Conservation (phyloP, 352 stramenopile genomes). For the Pythium vanterpoolii region DNA sequence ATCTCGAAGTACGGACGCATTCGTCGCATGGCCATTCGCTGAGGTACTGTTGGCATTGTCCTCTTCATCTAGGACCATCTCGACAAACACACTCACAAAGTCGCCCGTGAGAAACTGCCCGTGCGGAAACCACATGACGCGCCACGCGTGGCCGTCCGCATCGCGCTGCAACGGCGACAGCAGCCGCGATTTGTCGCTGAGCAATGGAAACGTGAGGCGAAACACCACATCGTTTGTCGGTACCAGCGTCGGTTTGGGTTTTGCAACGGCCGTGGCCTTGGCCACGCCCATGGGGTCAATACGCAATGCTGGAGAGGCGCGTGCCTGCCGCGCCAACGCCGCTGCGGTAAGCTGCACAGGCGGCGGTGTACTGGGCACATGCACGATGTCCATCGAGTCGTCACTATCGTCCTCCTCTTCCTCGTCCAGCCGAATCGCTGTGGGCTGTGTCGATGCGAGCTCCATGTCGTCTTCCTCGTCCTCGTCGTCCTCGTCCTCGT, state of each 20-base stretch:
- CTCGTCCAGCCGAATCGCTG: slow-evolving; percentile 16
- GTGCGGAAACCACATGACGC: slow-evolving; percentile 61
- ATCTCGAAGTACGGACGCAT: neutral
- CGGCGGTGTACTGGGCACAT: slow-evolving; percentile 22
- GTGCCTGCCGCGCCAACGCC: slow-evolving; percentile 14
- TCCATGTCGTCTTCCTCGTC: slow-evolving; percentile 21
- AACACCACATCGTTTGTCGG: slow-evolving; percentile 11
- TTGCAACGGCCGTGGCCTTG: slow-evolving; percentile 14
- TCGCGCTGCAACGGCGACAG: slow-evolving; percentile 35
- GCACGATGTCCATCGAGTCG: slow-evolving; percentile 15
- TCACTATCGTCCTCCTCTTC: slow-evolving; percentile 16
- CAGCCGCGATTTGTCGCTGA: slow-evolving; percentile 33
- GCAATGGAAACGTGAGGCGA: slow-evolving; percentile 35
- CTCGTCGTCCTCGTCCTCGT: slow-evolving; percentile 9
- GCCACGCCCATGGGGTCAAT: slow-evolving; percentile 24
- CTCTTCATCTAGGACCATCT: slow-evolving; percentile 34
- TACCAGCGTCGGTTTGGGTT: neutral
- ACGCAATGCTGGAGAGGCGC: slow-evolving; percentile 8
- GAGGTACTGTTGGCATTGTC: neutral
- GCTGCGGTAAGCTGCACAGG: slow-evolving; percentile 21
- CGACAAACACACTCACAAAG: slow-evolving; percentile 57
- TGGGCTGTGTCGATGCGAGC: slow-evolving; percentile 9
- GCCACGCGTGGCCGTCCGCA: slow-evolving; percentile 41
- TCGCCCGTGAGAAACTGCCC: slow-evolving; percentile 38
- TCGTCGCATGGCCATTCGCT: slow-evolving; percentile 2